These are phyloP conservation scores for Astrocystis sublimbata DNA, from an alignment of 495 filamentous ascomycete genomes.

Conservation along the genomic window DNA sequence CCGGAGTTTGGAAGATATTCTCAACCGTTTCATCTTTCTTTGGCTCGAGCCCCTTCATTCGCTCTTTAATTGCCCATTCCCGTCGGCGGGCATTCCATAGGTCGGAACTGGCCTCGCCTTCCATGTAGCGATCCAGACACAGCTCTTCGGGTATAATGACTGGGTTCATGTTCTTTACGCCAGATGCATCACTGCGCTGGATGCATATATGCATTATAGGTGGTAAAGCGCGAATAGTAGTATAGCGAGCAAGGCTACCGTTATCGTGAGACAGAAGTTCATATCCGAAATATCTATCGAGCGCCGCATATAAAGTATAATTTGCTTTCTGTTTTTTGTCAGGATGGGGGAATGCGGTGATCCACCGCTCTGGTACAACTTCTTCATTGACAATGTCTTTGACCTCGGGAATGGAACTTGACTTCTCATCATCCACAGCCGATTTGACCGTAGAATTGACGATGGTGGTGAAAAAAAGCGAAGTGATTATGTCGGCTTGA, in stretches of 20 bases:
- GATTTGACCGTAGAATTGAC: slow-evolving; percentile 46
- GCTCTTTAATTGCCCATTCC: slow-evolving; percentile 72
- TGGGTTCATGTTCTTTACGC: slow-evolving; percentile 76
- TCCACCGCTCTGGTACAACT: slow-evolving; percentile 37
- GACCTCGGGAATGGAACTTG: neutral
- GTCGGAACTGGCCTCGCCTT: slow-evolving; percentile 55
- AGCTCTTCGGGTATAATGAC: slow-evolving; percentile 73
- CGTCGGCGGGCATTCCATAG: slow-evolving; percentile 63
- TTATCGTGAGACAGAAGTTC: slow-evolving; percentile 66
- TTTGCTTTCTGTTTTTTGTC: slow-evolving; percentile 29
- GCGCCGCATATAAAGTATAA: slow-evolving; percentile 75
- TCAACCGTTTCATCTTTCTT: slow-evolving; percentile 22
- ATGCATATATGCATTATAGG: slow-evolving; percentile 89
- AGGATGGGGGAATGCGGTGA: slow-evolving; percentile 44
- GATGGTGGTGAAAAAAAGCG: slow-evolving; percentile 54
- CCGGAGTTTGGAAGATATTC: neutral
- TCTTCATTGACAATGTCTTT: slow-evolving; percentile 36
- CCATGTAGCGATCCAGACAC: slow-evolving; percentile 89
- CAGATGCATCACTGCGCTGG: slow-evolving; percentile 66
- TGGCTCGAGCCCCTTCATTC: slow-evolving; percentile 57
- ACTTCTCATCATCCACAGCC: slow-evolving; percentile 7
- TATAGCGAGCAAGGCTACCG: slow-evolving; percentile 64
- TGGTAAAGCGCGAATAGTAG: slow-evolving; percentile 73
- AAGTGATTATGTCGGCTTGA: slow-evolving; percentile 76
- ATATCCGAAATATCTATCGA: slow-evolving; percentile 80